Base-by-base conservation (phyloP, 305 asterid species). In the Fraxinus paxiana region DNA sequence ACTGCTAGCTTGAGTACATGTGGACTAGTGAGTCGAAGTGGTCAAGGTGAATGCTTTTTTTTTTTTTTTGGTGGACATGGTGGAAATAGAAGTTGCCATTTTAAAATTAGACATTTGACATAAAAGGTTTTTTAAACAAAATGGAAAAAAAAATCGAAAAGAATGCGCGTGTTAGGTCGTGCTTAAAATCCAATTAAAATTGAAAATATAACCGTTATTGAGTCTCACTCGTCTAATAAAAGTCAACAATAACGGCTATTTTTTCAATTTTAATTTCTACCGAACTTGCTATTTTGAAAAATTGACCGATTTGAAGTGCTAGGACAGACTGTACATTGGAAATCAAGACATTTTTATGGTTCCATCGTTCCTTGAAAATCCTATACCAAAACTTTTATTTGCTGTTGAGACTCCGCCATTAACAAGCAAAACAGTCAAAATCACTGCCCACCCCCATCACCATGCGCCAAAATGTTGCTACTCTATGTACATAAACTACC, bases 391-490 rank as follows among this genome's bases (percentile, higher is more conserved):
- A 79, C 72, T 76, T 38, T 84, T 82, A 77, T 86, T 85, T 3
- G 85, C 89, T 54, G 89, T 82, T 41, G 81, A 89, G 80, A 81
- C 59, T 18, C 80, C 70, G 6, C 88, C 86, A 37, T 1, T 38
- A 38, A 38, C 46, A 2, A 8, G 46, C 13, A 38, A 38, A 38
- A 38, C 46, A 38, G 46, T 38, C 46, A 38, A 38, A 8, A 8
- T 38, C 46, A 9, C 13, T 8, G 46, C 46, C 8, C 46, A 38
- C 13, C 2, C n/a, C 46, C 13, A 9, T 2, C 46, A 9, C 13
- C 46, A 38, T 37, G 10, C 3, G 0, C 48, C 48, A 38, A 9
- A 10, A 9, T 38, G 15, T 38, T 38, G 48, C 48, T 38, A 9
- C 0, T 38, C 48, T n/a, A 9, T 41, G 15, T 13, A 3, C 56